Conservation (phyloP, 2,329 filamentous ascomycete genomes). For the Cladobotryum protrusum region DNA sequence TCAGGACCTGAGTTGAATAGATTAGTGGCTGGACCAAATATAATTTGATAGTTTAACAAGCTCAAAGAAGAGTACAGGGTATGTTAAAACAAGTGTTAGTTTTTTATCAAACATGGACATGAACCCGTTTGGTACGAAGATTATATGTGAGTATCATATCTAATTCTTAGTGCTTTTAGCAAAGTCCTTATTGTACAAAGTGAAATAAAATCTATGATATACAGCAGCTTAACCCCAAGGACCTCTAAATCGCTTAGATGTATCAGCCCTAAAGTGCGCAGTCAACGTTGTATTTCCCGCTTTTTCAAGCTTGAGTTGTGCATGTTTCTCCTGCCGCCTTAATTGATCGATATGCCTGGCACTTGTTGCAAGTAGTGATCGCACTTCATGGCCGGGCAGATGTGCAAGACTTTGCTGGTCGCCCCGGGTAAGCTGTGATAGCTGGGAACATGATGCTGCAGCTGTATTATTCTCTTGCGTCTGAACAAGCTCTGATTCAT, state of each 20-base stretch:
- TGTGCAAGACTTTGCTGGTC: slow-evolving; percentile 17
- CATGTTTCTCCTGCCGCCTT: slow-evolving; percentile 11
- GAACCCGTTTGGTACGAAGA: too few species aligned
- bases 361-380: slow-evolving; percentile 13
- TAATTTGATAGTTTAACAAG: too few species aligned
- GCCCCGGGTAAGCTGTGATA: slow-evolving; percentile 11
- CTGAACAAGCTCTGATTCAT: neutral
- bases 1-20: too few species aligned
- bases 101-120: too few species aligned
- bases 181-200: too few species aligned
- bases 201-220: neutral
- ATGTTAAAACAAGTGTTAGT: too few species aligned
- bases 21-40: too few species aligned
- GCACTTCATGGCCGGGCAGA: slow-evolving; percentile 15
- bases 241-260: slow-evolving; percentile 11
- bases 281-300: slow-evolving; percentile 15
- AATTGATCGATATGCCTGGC: slow-evolving; percentile 11
- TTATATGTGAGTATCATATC: too few species aligned
- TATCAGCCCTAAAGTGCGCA: slow-evolving; percentile 13
- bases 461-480: neutral
- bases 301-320: slow-evolving; percentile 11
- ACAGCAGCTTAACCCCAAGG: slow-evolving; percentile 6
- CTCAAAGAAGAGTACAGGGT: too few species aligned
- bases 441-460: slow-evolving; percentile 1
- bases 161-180: too few species aligned